A percentile compares a stretch with the other conserved stretches of the same genome.
Conservation (phyloP, 306 rosid genomes). For the Prunus armeniaca region DNA sequence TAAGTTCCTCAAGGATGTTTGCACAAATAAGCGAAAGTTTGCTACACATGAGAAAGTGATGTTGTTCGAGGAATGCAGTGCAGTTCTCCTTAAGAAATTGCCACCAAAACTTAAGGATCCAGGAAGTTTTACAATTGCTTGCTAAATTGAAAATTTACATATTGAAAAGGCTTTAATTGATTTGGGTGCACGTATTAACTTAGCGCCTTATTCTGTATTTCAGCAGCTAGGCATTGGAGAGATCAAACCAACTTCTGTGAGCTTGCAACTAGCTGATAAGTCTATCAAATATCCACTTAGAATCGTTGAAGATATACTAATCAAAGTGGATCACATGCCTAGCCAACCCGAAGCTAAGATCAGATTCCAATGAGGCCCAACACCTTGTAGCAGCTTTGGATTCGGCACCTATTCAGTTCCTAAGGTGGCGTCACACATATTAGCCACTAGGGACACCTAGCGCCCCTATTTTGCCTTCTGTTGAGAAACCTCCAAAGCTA, state of each 20-base stretch:
- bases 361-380: neutral
- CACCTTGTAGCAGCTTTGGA: no score
- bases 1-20: neutral
- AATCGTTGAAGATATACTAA: neutral
- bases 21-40: neutral
- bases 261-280: neutral
- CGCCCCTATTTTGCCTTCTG: neutral
- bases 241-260: neutral
- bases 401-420: no score
- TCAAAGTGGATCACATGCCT: neutral
- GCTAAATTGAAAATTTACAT: neutral
- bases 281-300: neutral
- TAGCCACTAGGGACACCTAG: no score
- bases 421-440: no score
- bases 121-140: neutral
- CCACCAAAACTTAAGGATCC: neutral
- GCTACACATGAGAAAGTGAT: neutral
- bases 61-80: neutral
- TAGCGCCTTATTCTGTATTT: neutral
- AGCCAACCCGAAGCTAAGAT: neutral
- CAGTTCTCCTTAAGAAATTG: neutral
- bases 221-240: neutral
- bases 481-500: neutral
- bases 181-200: slow-evolving; percentile 3
- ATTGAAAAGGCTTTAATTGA: neutral